Conservation (phyloP, 169 alveolate genomes). For the Plasmodium adleri region DNA sequence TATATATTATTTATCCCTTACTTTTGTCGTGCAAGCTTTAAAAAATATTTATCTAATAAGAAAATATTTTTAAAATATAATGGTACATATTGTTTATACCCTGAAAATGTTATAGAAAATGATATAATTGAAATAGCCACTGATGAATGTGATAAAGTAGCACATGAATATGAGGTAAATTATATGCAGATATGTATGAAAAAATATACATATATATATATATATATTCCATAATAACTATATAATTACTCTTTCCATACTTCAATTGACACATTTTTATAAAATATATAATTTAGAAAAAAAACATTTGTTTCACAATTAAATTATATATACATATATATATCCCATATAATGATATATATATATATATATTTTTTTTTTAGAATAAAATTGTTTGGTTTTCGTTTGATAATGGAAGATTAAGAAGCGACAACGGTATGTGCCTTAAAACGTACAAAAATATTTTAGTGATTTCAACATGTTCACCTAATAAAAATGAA, state of each 20-base stretch:
- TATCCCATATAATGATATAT: background rate
- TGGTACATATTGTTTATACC: slow-evolving; percentile 58
- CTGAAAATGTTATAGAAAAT: slow-evolving; percentile 66
- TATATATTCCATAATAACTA: background rate
- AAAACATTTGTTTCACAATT: too few relatives aligned
- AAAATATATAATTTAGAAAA: too few relatives aligned
- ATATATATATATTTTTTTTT: slow-evolving; percentile 4
- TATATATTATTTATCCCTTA: slow-evolving; percentile 12
- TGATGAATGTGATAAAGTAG: slow-evolving; percentile 61
- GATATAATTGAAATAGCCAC: slow-evolving; percentile 54
- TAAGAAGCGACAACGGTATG: slow-evolving; percentile 53
- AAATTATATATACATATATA: background rate
- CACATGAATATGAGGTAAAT: slow-evolving; percentile 74
- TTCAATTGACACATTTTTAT: too few relatives aligned
- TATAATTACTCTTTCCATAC: too few relatives aligned
- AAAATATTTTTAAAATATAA: slow-evolving; percentile 63
- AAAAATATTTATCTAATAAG: slow-evolving; percentile 19
- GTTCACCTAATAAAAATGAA: slow-evolving; percentile 64
- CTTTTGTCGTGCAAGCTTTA: slow-evolving; percentile 4
- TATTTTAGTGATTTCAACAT: slow-evolving; percentile 47
- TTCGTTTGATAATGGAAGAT: slow-evolving; percentile 35
- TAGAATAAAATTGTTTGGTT: slow-evolving; percentile 55
- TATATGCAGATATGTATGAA: background rate
- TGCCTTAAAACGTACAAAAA: slow-evolving; percentile 73
- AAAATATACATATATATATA: background rate